phyloP scores from a whole-genome alignment of 768 basidiomycete species.

The Rhodotorula diobovata region DNA sequence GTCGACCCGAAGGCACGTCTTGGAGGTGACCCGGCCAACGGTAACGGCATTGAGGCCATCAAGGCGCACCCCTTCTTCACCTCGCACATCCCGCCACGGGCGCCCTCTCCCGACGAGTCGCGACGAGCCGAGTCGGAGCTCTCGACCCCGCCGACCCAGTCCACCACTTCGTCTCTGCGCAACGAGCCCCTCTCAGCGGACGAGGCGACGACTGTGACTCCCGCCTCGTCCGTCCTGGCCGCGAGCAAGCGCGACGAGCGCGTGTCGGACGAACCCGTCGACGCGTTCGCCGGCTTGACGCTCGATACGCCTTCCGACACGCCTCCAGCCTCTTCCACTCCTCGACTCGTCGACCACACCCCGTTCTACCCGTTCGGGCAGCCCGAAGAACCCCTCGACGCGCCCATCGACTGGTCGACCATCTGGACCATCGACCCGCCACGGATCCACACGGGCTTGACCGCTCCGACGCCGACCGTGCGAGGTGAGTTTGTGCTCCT shows the following conservation, averaged over 20 bases:
- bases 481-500: slow-evolving; percentile 29
- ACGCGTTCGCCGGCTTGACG: background rate
- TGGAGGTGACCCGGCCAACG: slow-evolving; percentile 33
- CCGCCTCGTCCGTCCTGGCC: background rate
- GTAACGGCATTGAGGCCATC: slow-evolving; percentile 38
- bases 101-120: background rate
- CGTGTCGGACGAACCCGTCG: background rate
- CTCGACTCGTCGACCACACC: background rate
- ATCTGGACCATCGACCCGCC: slow-evolving; percentile 41
- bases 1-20: slow-evolving; percentile 39
- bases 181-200: background rate
- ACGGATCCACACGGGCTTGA: slow-evolving; percentile 38
- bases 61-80: slow-evolving; percentile 41
- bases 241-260: background rate
- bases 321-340: background rate
- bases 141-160: background rate
- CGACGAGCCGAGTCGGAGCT: background rate
- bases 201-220: background rate
- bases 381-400: slow-evolving; percentile 6
- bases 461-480: slow-evolving; percentile 22
- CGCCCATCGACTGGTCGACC: slow-evolving; percentile 37
- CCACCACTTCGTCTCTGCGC: background rate
- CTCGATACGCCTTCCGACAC: background rate
- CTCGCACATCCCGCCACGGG: background rate
- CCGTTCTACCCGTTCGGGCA: background rate